Evolutionary conservation across 768 basidiomycete genomes (phyloP), one percentile per base, ranked within the genome.

Genomic region (Suillus hirtellus): DNA sequence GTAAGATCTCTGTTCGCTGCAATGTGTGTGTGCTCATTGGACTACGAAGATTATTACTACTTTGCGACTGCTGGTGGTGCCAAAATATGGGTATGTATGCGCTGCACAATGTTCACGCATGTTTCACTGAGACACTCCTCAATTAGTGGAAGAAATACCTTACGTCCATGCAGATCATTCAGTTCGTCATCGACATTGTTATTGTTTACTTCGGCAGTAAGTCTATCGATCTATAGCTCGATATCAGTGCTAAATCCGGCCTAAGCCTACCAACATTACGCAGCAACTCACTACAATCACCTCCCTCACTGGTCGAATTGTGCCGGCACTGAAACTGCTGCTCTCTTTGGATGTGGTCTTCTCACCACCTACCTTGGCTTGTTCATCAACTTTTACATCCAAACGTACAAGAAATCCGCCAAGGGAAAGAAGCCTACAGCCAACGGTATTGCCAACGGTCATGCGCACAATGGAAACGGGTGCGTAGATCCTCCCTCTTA

Each of bases 81-180:
- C 72, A 93, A 84, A 79, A 94, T 99, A 78, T 99, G 97, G 95
- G 95, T 95, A 77, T 60, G 83, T 74, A 21, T 1, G 7, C 4
- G 52, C 24, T 12, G 64, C 59, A 12, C 35, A n/a, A 24, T 59
- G 38, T 44, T 21, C 1, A 21, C 11, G 24, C 49, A 44, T 50
- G 10, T 61, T 63, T 66, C 59, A 69, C 42, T 2, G 6, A 31
- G 17, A 14, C 46, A 40, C 60, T 58, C 47, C 46, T 60, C 10
- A 24, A 55, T 27, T 70, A 96, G 96, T 99, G 97, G 97, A 99
- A 99, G 83, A 95, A 95, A 77, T 95, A 99, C 78, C 77, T 99
- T 65, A 99, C 97, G 46, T 87, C 85, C 31, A 90, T 99, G 89
- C 97, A 99, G 80, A 99, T 99, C 70, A 84, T 84, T 27, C 97